phyloP scores from a whole-genome alignment of 2,329 filamentous ascomycete species.

The Hypoxylon sp. region DNA sequence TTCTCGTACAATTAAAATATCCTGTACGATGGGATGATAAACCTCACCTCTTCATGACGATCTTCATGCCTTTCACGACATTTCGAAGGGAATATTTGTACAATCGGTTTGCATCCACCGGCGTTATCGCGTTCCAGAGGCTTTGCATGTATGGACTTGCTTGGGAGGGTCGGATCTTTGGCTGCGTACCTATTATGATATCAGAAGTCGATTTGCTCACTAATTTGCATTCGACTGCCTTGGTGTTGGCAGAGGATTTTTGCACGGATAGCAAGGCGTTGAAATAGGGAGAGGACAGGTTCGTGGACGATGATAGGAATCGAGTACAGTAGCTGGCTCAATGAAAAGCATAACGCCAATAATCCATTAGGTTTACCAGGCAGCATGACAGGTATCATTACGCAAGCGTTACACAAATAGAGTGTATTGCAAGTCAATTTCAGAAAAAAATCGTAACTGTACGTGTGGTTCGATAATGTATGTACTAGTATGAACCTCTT shows the following conservation, averaged over 20 bases:
- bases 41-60: conserved; percentile 28
- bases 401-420: conserved; percentile 32
- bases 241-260: conserved; percentile 18
- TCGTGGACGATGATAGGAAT: conserved; percentile 10
- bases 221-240: conserved; percentile 37
- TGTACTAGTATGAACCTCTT: neutral
- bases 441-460: conserved; percentile 2
- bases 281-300: conserved; percentile 13
- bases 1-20: conserved; percentile 11
- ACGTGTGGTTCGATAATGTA: conserved; percentile 1
- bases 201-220: conserved; percentile 6
- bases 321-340: conserved; percentile 20
- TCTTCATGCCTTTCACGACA: conserved; percentile 33
- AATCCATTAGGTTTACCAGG: conserved; percentile 12
- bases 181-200: conserved; percentile 23
- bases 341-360: conserved; percentile 7
- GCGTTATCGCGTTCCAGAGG: conserved; percentile 43
- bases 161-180: conserved; percentile 20
- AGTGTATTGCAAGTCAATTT: conserved; percentile 17
- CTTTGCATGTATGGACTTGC: conserved; percentile 42
- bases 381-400: conserved; percentile 27
- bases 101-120: conserved; percentile 48
- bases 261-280: conserved; percentile 43
- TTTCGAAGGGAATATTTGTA: conserved; percentile 43
- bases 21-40: conserved; percentile 42